A percentile compares a stretch with the other conserved stretches of the same genome.
These are phyloP conservation scores for Pestalotiopsis sp. DNA, from an alignment of 2,329 filamentous ascomycete genomes.

Conservation along the genomic window DNA sequence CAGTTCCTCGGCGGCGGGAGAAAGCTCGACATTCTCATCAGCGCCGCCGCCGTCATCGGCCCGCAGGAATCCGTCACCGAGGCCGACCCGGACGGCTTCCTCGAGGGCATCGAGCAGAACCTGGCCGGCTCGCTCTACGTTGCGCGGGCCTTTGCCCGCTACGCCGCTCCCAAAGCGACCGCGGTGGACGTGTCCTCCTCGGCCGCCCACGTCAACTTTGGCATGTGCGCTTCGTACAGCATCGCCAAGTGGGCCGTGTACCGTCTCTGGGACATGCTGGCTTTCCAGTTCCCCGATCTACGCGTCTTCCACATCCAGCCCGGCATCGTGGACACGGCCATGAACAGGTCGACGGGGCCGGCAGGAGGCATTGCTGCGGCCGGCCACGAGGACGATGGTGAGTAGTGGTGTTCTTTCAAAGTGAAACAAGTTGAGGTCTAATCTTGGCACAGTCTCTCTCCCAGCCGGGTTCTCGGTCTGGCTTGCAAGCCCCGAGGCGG, in stretches of 20 bases:
- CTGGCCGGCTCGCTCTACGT: slow-evolving; percentile 34
- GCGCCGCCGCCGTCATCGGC: slow-evolving; percentile 37
- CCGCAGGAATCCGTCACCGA: slow-evolving; percentile 27
- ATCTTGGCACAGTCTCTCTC: slow-evolving; percentile 31
- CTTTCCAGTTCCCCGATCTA: slow-evolving; percentile 39
- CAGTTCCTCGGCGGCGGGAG: slow-evolving; percentile 28
- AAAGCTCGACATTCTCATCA: slow-evolving; percentile 42
- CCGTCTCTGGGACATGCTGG: slow-evolving; percentile 44
- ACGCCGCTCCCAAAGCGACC: slow-evolving; percentile 32
- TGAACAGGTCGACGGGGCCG: slow-evolving; percentile 17
- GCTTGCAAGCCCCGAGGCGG: slow-evolving; percentile 45
- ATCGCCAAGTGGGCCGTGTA: slow-evolving; percentile 42
- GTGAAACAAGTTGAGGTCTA: slow-evolving; percentile 3
- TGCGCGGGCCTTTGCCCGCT: slow-evolving; percentile 35
- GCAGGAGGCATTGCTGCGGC: slow-evolving; percentile 19
- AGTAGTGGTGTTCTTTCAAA: not conserved
- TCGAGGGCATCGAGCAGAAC: slow-evolving; percentile 36
- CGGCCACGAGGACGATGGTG: slow-evolving; percentile 32
- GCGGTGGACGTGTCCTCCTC: slow-evolving; percentile 37
- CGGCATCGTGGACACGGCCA: slow-evolving; percentile 34
- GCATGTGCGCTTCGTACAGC: slow-evolving; percentile 37
- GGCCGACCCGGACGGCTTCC: slow-evolving; percentile 33
- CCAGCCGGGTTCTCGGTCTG: slow-evolving; percentile 46
- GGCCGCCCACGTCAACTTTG: slow-evolving; percentile 35
- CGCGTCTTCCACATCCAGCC: slow-evolving; percentile 46